These are phyloP conservation scores for Lupinus albus DNA, from an alignment of 306 rosid genomes.

Conservation along the genomic window DNA sequence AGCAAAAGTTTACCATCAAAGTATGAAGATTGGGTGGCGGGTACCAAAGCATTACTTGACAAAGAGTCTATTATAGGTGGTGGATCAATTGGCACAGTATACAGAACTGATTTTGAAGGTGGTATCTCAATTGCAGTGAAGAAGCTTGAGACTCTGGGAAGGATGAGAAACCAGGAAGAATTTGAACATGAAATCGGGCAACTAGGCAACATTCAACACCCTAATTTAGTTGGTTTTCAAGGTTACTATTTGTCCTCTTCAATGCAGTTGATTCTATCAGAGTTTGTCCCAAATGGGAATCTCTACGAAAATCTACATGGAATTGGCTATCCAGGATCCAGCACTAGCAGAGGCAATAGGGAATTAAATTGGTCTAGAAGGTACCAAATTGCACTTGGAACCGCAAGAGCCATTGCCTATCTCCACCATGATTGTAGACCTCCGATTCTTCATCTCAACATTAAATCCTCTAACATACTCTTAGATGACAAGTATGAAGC, in stretches of 20 bases:
- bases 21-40: conserved; percentile 99
- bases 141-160: conserved; percentile 88
- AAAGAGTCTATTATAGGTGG: conserved; percentile 89
- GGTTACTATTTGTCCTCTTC: conserved; percentile 96
- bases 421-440: conserved; percentile 97
- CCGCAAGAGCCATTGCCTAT: conserved; percentile 83
- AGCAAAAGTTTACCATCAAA: conserved; percentile 91
- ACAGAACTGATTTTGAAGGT: conserved; percentile 79
- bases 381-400: conserved; percentile 82
- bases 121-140: conserved; percentile 94
- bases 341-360: conserved; percentile 69
- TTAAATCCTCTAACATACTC: conserved; percentile 89
- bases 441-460: conserved; percentile 93
- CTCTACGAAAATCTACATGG: conserved; percentile 87
- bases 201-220: conserved; percentile 74
- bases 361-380: conserved; percentile 79
- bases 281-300: conserved; percentile 82
- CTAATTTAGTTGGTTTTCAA: conserved; percentile 78
- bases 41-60: conserved; percentile 90
- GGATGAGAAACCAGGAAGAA: conserved; percentile 90
- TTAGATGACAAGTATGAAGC: conserved; percentile 75
- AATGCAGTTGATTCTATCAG: conserved; percentile 89
- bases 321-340: conserved; percentile 71
- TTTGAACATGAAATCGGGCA: conserved; percentile 91
- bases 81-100: conserved; percentile 88